These are phyloP conservation scores for Penicillium pulvis DNA, from an alignment of 495 filamentous ascomycete species.

Conservation along the genomic window DNA sequence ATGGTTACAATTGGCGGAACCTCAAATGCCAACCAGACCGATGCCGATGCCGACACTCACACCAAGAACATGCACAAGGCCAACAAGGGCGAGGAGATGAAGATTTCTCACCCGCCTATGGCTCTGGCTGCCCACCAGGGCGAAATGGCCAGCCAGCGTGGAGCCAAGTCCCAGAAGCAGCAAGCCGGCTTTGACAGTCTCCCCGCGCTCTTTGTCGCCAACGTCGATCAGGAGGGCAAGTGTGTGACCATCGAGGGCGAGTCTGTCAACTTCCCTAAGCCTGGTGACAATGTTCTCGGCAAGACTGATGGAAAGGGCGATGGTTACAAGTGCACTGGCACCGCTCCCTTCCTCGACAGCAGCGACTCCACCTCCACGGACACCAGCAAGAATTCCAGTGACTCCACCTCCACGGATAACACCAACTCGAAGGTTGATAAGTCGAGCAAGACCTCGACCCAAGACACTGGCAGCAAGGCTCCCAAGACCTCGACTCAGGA, in stretches of 20 bases:
- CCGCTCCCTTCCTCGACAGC: slow-evolving; percentile 27
- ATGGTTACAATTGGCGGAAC: slow-evolving; percentile 66
- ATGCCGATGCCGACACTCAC: slow-evolving; percentile 4
- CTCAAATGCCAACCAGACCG: slow-evolving; percentile 10
- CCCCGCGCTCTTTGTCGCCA: slow-evolving; percentile 62
- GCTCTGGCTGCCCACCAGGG: slow-evolving; percentile 8
- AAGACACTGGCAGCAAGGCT: background rate
- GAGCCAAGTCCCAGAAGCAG: slow-evolving; percentile 60
- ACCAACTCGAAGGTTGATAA: slow-evolving; percentile 1
- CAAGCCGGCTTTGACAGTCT: slow-evolving; percentile 26
- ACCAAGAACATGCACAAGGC: background rate
- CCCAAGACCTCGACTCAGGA: background rate
- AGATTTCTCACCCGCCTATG: slow-evolving; percentile 17
- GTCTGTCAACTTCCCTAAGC: slow-evolving; percentile 31
- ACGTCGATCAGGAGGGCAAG: slow-evolving; percentile 45
- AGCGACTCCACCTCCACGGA: slow-evolving; percentile 3
- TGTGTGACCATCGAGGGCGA: slow-evolving; percentile 34
- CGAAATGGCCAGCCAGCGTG: background rate
- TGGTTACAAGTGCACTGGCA: slow-evolving; percentile 29
- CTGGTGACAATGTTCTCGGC: slow-evolving; percentile 28
- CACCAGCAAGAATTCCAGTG: background rate
- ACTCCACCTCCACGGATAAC: slow-evolving; percentile 1
- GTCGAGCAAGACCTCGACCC: background rate
- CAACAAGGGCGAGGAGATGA: slow-evolving; percentile 6
- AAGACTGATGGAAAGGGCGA: slow-evolving; percentile 17